Conservation (phyloP, 495 filamentous ascomycete genomes). For the Podospora pseudoanserina region DNA sequence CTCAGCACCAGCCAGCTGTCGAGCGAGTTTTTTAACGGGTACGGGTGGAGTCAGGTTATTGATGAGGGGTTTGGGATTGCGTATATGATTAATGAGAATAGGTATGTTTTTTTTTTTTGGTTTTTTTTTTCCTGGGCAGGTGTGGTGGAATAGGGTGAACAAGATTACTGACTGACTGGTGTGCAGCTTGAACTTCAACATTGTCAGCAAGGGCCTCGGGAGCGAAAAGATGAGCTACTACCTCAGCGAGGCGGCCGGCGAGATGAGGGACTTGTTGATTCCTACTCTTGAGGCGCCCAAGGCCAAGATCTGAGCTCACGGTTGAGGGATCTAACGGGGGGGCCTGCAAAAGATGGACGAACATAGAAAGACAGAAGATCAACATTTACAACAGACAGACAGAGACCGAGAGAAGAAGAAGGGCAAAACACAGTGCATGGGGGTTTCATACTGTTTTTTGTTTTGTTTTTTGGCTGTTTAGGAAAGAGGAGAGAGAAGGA, state of each 20-base stretch:
- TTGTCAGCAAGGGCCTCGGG: slow-evolving; percentile 89
- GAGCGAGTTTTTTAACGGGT: slow-evolving; percentile 97
- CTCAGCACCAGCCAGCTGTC: slow-evolving; percentile 77
- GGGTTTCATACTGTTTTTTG: not conserved
- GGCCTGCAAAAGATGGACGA: too few species aligned
- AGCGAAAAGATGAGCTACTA: slow-evolving; percentile 92
- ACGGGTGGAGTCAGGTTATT: slow-evolving; percentile 98
- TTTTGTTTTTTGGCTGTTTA: not conserved
- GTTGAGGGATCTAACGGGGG: too few species aligned
- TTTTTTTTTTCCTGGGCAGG: not conserved
- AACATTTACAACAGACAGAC: not conserved
- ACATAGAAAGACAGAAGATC: too few species aligned
- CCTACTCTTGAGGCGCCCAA: slow-evolving; percentile 79
- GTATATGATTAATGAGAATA: slow-evolving; percentile 99
- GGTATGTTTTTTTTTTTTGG: slow-evolving; percentile 37
- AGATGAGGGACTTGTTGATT: slow-evolving; percentile 83
- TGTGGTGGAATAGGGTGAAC: not conserved
- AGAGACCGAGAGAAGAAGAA: too few species aligned
- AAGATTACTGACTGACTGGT: too few species aligned
- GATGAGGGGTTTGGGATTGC: slow-evolving; percentile 96
- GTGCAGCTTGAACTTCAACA: slow-evolving; percentile 90
- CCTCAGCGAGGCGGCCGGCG: slow-evolving; percentile 86
- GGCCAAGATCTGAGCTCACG: slow-evolving; percentile 69
- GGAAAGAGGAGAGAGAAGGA: not conserved
- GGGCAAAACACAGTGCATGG: too few species aligned